A percentile compares a stretch with the other conserved stretches of the same genome.
These are phyloP conservation scores for Massarina eburnea DNA, from an alignment of 2,329 filamentous ascomycete genomes.

Conservation along the genomic window DNA sequence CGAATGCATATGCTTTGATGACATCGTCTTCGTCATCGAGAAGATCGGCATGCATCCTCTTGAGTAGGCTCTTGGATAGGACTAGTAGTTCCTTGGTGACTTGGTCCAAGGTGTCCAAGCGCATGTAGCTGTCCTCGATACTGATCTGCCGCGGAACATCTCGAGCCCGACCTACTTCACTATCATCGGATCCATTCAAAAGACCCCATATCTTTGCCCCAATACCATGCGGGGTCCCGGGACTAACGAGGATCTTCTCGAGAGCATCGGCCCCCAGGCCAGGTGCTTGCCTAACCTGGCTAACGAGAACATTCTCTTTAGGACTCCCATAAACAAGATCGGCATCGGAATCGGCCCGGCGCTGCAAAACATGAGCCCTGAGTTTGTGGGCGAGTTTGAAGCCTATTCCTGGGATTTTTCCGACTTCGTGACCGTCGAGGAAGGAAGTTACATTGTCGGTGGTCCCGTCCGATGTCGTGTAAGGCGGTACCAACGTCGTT, in stretches of 20 bases:
- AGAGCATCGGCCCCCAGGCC: constrained; percentile 65
- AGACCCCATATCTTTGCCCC: constrained; percentile 74
- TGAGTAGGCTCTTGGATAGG: constrained; percentile 70
- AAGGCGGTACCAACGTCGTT: constrained; percentile 75
- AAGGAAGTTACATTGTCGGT: constrained; percentile 64
- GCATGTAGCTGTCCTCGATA: constrained; percentile 88
- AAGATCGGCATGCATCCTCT: constrained; percentile 78
- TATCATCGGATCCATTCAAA: constrained; percentile 77
- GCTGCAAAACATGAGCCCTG: constrained; percentile 60
- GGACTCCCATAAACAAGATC: constrained; percentile 53
- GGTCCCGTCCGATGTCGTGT: constrained; percentile 37
- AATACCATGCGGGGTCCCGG: constrained; percentile 70
- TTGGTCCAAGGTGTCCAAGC: constrained; percentile 64
- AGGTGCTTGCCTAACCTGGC: constrained; percentile 64
- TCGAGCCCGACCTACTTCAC: constrained; percentile 70
- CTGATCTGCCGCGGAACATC: constrained; percentile 84
- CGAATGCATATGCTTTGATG: background rate
- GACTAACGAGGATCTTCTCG: constrained; percentile 68
- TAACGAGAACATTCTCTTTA: constrained; percentile 63
- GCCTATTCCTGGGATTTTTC: constrained; percentile 83
- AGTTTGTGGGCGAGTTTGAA: constrained; percentile 73
- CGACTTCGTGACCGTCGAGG: constrained; percentile 73
- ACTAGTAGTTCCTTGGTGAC: constrained; percentile 69
- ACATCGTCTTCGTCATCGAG: constrained; percentile 54
- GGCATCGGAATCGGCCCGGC: constrained; percentile 45